phyloP scores from a whole-genome alignment of 2,329 filamentous ascomycete species.

The Sporothrix variecibatus region DNA sequence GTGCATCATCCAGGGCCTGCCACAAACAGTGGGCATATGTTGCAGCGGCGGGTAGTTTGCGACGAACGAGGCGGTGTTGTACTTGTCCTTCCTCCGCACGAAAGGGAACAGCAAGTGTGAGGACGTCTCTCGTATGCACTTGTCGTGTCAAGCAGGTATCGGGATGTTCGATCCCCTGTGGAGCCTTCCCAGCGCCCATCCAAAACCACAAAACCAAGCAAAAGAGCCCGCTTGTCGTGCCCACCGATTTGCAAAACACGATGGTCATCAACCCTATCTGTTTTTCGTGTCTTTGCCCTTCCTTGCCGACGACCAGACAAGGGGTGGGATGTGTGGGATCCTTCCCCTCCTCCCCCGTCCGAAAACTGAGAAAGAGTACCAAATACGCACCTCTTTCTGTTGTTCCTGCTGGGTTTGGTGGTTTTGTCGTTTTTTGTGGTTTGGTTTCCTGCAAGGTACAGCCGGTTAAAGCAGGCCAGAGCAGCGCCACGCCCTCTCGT shows the following conservation, averaged over 20 bases:
- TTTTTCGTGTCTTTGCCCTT: neutral
- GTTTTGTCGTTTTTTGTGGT: neutral
- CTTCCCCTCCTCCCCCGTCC: neutral
- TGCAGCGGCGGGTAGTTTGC: neutral
- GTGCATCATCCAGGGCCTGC: conserved; percentile 1
- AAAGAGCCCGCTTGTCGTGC: conserved; percentile 1
- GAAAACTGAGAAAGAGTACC: neutral
- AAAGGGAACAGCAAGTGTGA: neutral
- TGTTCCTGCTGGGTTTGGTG: neutral
- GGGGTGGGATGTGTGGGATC: neutral
- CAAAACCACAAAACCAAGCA: neutral
- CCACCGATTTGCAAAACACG: conserved; percentile 22
- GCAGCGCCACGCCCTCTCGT: conserved; percentile 18
- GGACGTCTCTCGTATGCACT: neutral
- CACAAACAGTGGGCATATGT: conserved; percentile 5
- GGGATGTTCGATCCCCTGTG: neutral
- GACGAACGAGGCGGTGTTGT: neutral
- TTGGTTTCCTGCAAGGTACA: conserved; percentile 29
- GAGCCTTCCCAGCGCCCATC: neutral
- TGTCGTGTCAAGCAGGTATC: conserved; percentile 1
- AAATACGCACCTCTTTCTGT: neutral
- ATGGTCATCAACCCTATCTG: conserved; percentile 10
- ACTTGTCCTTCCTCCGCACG: neutral
- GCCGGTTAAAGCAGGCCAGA: conserved; percentile 27
- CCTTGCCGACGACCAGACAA: neutral